These are phyloP conservation scores for Globisporangium alternatum DNA, from an alignment of 352 stramenopile genomes.

Conservation along the genomic window DNA sequence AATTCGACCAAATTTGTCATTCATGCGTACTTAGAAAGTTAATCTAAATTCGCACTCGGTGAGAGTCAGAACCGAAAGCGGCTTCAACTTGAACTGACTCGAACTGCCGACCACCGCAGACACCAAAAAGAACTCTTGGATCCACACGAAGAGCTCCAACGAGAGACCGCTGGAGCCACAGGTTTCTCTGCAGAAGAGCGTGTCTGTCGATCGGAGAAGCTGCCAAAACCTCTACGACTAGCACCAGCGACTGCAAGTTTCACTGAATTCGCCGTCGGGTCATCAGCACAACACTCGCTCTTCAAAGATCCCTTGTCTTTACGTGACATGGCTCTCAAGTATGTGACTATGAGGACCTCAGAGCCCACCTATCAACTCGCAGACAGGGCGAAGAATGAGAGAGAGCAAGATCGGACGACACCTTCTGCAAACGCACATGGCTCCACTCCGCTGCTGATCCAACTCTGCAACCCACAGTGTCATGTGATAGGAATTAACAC, in stretches of 20 bases:
- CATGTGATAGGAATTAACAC: background rate
- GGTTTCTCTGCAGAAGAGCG: background rate
- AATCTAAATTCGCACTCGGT: background rate
- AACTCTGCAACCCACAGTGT: too few species aligned
- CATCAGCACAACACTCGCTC: background rate
- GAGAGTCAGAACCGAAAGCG: background rate
- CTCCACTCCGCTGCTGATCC: background rate
- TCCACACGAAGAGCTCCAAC: background rate
- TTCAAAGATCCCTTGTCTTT: background rate
- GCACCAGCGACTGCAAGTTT: background rate
- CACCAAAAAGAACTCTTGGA: background rate
- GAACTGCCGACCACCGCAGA: background rate
- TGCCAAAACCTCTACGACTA: background rate
- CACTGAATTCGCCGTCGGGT: background rate
- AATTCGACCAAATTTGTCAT: background rate
- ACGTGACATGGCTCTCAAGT: background rate
- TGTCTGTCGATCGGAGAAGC: background rate
- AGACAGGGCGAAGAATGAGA: background rate
- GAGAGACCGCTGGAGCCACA: background rate
- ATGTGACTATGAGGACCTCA: background rate
- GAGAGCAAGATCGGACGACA: background rate
- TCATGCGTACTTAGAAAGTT: background rate
- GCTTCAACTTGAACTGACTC: background rate
- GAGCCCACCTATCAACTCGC: background rate
- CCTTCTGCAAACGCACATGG: slow-evolving; percentile 4